Conservation (phyloP, 2,329 filamentous ascomycete genomes). For the Beauveria brongniartii region DNA sequence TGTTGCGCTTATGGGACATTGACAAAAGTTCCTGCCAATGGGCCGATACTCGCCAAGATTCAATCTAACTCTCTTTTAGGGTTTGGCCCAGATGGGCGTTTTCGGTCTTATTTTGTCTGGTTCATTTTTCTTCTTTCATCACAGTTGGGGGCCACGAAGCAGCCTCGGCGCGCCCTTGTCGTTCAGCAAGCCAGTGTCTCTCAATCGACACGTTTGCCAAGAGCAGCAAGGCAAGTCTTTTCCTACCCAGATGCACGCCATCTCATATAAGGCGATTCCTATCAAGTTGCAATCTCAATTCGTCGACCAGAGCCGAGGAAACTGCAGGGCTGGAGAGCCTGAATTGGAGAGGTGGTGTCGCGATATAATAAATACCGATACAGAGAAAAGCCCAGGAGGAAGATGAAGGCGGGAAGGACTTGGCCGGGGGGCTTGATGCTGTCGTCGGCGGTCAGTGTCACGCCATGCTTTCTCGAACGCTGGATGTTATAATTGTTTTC, state of each 20-base stretch:
- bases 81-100: not conserved
- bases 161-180: too few species aligned
- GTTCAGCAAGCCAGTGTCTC: too few species aligned
- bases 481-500: too few species aligned
- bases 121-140: not conserved
- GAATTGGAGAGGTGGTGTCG: not conserved
- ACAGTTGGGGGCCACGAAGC: too few species aligned
- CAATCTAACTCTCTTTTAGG: slow-evolving; percentile 4
- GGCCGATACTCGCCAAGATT: not conserved
- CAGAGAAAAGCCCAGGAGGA: not conserved
- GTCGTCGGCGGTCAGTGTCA: too few species aligned
- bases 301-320: not conserved
- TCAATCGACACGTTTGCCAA: too few species aligned
- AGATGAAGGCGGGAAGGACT: not conserved
- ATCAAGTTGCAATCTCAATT: not conserved
- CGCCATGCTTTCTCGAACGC: too few species aligned
- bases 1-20: not conserved
- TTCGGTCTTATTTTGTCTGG: not conserved
- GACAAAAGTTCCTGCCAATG: slow-evolving; percentile 9
- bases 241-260: too few species aligned
- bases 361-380: too few species aligned
- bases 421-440: too few species aligned
- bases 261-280: too few species aligned
- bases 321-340: not conserved
- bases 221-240: too few species aligned